Percentiles rank a stretch among this genome's conserved stretches.
phyloP scores from a whole-genome alignment of 495 filamentous ascomycete genomes.

The Tuber indicum region DNA sequence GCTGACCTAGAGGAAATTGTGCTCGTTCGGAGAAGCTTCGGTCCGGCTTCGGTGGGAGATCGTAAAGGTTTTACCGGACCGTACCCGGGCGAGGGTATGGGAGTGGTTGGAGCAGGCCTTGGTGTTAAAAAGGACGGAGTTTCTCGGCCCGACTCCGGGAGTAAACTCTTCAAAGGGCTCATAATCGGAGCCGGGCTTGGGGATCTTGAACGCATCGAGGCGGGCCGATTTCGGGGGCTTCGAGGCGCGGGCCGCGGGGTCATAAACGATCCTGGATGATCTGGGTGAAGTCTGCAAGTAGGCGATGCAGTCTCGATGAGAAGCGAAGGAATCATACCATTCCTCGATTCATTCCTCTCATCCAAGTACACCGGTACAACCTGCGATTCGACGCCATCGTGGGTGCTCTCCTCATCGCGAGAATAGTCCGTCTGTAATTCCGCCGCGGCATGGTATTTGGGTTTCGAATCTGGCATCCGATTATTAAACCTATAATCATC shows the following conservation, averaged over 20 bases:
- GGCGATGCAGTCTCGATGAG: slow-evolving; percentile 19
- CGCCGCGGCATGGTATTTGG: slow-evolving; percentile 14
- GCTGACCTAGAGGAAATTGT: slow-evolving; percentile 30
- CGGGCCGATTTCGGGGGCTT: slow-evolving; percentile 10
- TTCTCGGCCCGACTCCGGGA: slow-evolving; percentile 18
- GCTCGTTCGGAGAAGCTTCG: slow-evolving; percentile 25
- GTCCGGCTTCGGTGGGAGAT: slow-evolving; percentile 14
- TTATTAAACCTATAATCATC: slow-evolving; percentile 21
- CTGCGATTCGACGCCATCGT: slow-evolving; percentile 27
- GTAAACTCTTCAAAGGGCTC: slow-evolving; percentile 4
- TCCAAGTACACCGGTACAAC: slow-evolving; percentile 26
- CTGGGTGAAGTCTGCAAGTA: slow-evolving; percentile 9
- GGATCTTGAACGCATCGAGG: slow-evolving; percentile 24
- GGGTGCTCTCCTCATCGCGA: slow-evolving; percentile 21
- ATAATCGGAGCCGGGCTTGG: slow-evolving; percentile 24
- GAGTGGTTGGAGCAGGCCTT: slow-evolving; percentile 33
- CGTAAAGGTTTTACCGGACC: slow-evolving; percentile 23
- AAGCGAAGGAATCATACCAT: slow-evolving; percentile 18
- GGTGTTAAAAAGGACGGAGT: slow-evolving; percentile 31
- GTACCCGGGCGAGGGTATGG: slow-evolving; percentile 22
- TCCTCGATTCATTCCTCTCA: slow-evolving; percentile 13
- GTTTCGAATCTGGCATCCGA: slow-evolving; percentile 14
- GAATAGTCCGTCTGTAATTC: slow-evolving; percentile 12
- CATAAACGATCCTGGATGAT: slow-evolving; percentile 20
- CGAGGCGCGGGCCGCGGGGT: slow-evolving; percentile 17